Evolutionary conservation across 345 rosid genomes (phyloP).

Genomic region (Salix viminalis): DNA sequence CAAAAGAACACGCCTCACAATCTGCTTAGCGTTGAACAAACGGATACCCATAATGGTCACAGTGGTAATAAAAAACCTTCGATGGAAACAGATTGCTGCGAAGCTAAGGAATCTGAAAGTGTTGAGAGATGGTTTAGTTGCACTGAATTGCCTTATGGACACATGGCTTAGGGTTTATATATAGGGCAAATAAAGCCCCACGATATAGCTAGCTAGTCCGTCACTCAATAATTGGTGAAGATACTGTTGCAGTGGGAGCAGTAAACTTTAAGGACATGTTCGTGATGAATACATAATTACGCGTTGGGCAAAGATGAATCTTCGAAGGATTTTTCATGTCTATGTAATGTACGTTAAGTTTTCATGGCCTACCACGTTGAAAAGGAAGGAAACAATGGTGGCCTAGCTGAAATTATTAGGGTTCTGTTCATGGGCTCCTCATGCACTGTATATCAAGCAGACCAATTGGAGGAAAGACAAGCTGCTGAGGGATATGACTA

Average conservation of each 20-base stretch:
- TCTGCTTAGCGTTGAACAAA: neutral
- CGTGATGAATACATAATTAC: neutral
- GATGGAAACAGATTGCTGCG: neutral
- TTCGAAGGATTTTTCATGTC: neutral
- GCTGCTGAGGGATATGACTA: neutral
- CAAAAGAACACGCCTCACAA: neutral
- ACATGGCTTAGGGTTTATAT: neutral
- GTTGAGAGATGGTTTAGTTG: neutral
- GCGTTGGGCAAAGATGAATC: neutral
- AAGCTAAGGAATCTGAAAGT: neutral
- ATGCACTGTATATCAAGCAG: neutral
- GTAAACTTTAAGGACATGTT: too few relatives aligned
- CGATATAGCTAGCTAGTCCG: neutral
- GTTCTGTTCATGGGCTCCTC: neutral
- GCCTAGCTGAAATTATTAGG: neutral
- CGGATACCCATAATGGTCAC: neutral
- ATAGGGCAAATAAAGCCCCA: neutral
- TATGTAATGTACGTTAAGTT: neutral
- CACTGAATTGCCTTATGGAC: neutral
- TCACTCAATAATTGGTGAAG: neutral
- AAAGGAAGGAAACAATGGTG: neutral
- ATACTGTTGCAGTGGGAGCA: neutral
- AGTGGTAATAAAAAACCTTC: too few relatives aligned
- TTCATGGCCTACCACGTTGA: conserved; percentile 1
- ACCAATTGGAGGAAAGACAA: neutral